phyloP scores from a whole-genome alignment of 2,329 filamentous ascomycete genomes.

The Colletotrichum viniferum region DNA sequence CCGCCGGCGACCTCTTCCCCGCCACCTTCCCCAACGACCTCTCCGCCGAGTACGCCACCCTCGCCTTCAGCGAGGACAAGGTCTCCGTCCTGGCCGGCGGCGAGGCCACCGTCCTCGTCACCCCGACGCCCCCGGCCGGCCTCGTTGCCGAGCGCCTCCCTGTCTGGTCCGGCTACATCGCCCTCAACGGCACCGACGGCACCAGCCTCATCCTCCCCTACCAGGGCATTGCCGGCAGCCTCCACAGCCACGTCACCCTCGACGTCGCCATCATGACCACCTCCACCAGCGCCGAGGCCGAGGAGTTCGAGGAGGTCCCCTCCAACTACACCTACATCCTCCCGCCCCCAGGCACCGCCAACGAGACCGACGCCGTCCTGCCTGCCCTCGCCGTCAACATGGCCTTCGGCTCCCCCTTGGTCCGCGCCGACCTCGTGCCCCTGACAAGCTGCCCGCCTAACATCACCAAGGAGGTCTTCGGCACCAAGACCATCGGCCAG shows the following conservation, averaged over 20 bases:
- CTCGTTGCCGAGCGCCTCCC: constrained; percentile 40
- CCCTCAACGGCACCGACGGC: constrained; percentile 44
- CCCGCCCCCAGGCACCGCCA: constrained; percentile 41
- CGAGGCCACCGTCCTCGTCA: constrained; percentile 51
- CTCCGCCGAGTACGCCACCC: constrained; percentile 42
- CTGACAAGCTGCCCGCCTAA: constrained; percentile 32
- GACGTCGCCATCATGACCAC: constrained; percentile 37
- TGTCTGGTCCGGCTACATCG: constrained; percentile 47
- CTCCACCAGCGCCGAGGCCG: constrained; percentile 33
- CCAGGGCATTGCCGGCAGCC: constrained; percentile 41
- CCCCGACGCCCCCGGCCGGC: constrained; percentile 42
- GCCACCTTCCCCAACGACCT: constrained; percentile 50
- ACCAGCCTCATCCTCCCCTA: constrained; percentile 43
- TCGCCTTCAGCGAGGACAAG: constrained; percentile 45
- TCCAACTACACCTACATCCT: constrained; percentile 45
- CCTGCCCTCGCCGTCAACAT: constrained; percentile 46
- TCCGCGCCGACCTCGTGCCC: constrained; percentile 51
- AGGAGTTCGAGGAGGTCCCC: constrained; percentile 26
- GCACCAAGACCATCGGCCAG: constrained; percentile 46
- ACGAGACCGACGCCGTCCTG: constrained; percentile 32
- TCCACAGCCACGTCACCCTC: constrained; percentile 39
- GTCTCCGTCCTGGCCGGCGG: constrained; percentile 48
- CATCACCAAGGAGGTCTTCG: constrained; percentile 35
- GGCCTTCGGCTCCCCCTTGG: constrained; percentile 47
- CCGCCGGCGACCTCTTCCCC: constrained; percentile 36